These are phyloP conservation scores for Talaromyces borbonicus DNA, from an alignment of 495 filamentous ascomycete species.

Conservation along the genomic window DNA sequence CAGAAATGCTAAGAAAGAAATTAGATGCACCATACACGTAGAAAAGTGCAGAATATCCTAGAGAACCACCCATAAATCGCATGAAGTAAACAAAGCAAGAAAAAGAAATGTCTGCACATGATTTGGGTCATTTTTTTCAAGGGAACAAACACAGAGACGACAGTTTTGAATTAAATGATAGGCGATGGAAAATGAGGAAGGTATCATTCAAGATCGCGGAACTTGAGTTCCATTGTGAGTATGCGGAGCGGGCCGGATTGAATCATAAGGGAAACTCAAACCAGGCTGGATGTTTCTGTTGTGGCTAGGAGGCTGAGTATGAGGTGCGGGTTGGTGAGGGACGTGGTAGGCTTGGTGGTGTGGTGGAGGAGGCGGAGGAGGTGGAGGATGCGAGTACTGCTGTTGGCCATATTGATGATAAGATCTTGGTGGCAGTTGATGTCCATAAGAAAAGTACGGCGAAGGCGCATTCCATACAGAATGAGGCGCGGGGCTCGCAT, in stretches of 20 bases:
- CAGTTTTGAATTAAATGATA: background rate
- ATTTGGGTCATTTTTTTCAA: too few relatives aligned
- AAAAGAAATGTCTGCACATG: too few relatives aligned
- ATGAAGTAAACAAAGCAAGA: too few relatives aligned
- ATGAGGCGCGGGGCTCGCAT: background rate
- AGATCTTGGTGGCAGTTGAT: background rate
- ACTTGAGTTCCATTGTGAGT: slow-evolving; percentile 1
- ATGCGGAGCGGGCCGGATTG: background rate
- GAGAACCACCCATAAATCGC: too few relatives aligned
- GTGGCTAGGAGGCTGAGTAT: background rate
- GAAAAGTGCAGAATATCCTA: too few relatives aligned
- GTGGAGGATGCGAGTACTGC: background rate
- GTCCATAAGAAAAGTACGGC: background rate
- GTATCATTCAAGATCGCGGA: background rate
- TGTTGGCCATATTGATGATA: background rate
- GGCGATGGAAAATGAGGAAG: background rate
- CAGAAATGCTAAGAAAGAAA: too few relatives aligned
- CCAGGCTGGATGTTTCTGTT: background rate
- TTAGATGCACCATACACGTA: too few relatives aligned
- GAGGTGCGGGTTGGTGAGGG: background rate
- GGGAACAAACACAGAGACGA: background rate
- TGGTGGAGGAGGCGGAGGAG: background rate
- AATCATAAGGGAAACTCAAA: background rate
- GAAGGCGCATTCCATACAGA: background rate
- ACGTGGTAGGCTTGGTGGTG: background rate